These are phyloP conservation scores for Mortierella sp. DNA, from an alignment of 371 early-diverging fungal genomes.

Conservation along the genomic window DNA sequence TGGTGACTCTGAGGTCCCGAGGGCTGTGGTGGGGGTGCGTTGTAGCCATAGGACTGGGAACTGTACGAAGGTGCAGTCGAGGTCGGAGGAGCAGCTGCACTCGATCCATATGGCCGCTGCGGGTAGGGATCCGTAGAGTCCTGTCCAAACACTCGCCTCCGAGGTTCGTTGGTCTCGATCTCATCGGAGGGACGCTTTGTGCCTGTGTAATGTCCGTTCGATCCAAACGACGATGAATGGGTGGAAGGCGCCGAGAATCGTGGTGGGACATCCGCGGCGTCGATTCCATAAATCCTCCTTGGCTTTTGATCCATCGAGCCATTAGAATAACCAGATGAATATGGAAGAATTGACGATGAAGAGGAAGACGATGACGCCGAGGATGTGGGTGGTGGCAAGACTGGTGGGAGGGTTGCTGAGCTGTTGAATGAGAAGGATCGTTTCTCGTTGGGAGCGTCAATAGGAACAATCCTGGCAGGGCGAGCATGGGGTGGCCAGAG, in stretches of 20 bases:
- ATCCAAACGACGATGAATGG: slow-evolving; percentile 35
- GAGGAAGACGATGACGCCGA: slow-evolving; percentile 21
- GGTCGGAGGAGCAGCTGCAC: background rate
- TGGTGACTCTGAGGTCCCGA: slow-evolving; percentile 9
- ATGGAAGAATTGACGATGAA: slow-evolving; percentile 7
- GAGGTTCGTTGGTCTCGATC: slow-evolving; percentile 22
- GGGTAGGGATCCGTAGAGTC: slow-evolving; percentile 15
- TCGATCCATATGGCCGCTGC: slow-evolving; percentile 24
- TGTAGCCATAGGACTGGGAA: slow-evolving; percentile 34
- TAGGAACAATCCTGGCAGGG: slow-evolving; percentile 24
- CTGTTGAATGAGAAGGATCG: slow-evolving; percentile 17
- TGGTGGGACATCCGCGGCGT: slow-evolving; percentile 47
- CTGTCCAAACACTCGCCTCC: slow-evolving; percentile 22
- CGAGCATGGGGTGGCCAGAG: slow-evolving; percentile 38
- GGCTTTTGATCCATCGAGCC: slow-evolving; percentile 18
- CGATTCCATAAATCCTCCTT: slow-evolving; percentile 47
- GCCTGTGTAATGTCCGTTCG: slow-evolving; percentile 29
- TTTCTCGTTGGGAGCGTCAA: slow-evolving; percentile 45
- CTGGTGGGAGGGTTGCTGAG: slow-evolving; percentile 30
- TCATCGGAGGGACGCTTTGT: slow-evolving; percentile 39
- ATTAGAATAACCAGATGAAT: slow-evolving; percentile 30
- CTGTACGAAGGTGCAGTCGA: slow-evolving; percentile 29
- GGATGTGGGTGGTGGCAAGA: slow-evolving; percentile 22
- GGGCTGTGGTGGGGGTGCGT: slow-evolving; percentile 13
- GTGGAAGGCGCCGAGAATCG: slow-evolving; percentile 37